Conservation (phyloP, 257 asterid genomes). For the Solanum virginianum region DNA sequence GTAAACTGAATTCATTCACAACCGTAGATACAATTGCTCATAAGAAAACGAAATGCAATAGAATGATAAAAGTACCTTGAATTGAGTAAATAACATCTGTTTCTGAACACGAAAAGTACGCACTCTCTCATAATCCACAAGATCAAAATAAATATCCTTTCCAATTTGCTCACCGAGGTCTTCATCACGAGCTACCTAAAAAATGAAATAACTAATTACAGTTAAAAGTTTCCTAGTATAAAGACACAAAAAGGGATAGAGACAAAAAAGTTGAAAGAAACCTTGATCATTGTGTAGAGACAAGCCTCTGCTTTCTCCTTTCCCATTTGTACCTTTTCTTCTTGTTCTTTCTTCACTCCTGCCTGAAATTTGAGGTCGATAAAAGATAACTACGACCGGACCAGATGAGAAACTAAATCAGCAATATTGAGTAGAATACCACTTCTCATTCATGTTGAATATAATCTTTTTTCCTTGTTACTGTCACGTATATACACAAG, state of each 20-base stretch:
- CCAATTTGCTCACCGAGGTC: conserved; percentile 68
- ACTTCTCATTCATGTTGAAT: conserved; percentile 20
- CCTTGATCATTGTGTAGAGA: conserved; percentile 71
- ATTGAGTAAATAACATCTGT: background rate
- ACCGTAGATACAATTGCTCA: no score
- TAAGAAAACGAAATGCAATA: no score
- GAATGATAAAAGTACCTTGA: no score
- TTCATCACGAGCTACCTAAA: conserved; percentile 70
- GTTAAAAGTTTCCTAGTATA: background rate
- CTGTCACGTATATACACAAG: conserved; percentile 67
- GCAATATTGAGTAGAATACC: conserved; percentile 1
- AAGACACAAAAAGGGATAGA: background rate
- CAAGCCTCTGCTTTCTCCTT: conserved; percentile 66
- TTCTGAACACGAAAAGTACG: conserved; percentile 18
- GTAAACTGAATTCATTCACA: no score
- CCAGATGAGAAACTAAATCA: background rate
- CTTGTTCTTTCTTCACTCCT: conserved; percentile 58
- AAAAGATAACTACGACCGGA: background rate
- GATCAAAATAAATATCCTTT: conserved; percentile 66
- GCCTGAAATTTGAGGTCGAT: conserved; percentile 18
- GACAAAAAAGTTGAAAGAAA: conserved; percentile 1
- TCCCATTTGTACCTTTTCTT: conserved; percentile 56
- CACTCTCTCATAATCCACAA: conserved; percentile 79
- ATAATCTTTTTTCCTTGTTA: conserved; percentile 52
- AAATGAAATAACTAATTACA: background rate